Evolutionary conservation across 768 basidiomycete genomes (phyloP).

Genomic region (Chalciporus piperatus): DNA sequence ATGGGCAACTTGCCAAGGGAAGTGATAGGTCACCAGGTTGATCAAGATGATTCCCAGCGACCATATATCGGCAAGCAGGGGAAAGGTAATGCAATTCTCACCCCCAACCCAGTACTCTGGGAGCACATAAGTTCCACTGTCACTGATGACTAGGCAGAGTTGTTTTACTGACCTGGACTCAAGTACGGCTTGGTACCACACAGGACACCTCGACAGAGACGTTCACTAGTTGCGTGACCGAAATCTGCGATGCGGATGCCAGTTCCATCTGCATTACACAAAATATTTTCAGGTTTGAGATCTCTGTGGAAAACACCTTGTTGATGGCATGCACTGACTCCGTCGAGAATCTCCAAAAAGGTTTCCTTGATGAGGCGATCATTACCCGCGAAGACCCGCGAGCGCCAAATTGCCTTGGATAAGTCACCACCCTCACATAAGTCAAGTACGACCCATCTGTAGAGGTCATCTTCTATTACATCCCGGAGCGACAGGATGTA

Average conservation of each 20-base stretch:
- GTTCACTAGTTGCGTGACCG: slow-evolving; percentile 56
- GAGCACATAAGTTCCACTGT: slow-evolving; percentile 2
- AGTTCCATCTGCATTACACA: slow-evolving; percentile 54
- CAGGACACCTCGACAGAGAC: slow-evolving; percentile 46
- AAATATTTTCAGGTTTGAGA: slow-evolving; percentile 82
- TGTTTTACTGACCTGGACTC: slow-evolving; percentile 61
- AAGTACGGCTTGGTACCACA: slow-evolving; percentile 64
- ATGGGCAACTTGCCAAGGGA: slow-evolving; percentile 17
- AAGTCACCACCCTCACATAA: slow-evolving; percentile 66
- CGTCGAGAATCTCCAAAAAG: slow-evolving; percentile 77
- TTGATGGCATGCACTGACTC: slow-evolving; percentile 70
- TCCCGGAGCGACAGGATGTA: slow-evolving; percentile 68
- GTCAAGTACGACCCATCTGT: slow-evolving; percentile 67
- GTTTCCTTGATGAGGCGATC: slow-evolving; percentile 58
- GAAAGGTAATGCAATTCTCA: slow-evolving; percentile 19
- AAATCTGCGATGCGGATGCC: slow-evolving; percentile 72
- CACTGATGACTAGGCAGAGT: neutral
- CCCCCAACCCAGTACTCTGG: slow-evolving; percentile 55
- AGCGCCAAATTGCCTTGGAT: slow-evolving; percentile 52
- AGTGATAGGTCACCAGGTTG: slow-evolving; percentile 70
- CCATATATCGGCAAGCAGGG: slow-evolving; percentile 56
- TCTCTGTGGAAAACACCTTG: slow-evolving; percentile 79
- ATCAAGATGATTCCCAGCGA: slow-evolving; percentile 77
- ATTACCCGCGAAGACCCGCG: slow-evolving; percentile 51
- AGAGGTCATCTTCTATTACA: slow-evolving; percentile 53